phyloP scores from a whole-genome alignment of 306 rosid genomes.

The Vicia villosa region DNA sequence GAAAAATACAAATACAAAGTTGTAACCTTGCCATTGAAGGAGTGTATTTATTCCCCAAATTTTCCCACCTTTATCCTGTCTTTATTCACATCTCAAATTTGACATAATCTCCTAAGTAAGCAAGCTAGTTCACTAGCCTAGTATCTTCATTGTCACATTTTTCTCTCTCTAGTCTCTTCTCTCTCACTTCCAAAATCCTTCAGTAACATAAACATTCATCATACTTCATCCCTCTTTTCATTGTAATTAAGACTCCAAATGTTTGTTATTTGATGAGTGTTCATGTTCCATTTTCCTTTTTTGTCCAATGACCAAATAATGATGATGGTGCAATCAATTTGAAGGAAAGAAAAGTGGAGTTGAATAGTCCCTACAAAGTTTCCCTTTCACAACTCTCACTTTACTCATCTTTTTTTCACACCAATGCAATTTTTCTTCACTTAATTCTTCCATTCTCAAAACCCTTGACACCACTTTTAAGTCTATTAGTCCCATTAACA shows the following conservation, averaged over 20 bases:
- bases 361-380: constrained; percentile 79
- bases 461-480: constrained; percentile 86
- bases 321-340: constrained; percentile 21
- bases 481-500: constrained; percentile 74
- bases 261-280: constrained; percentile 41
- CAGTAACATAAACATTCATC: neutral
- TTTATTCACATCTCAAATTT: constrained; percentile 40
- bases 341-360: constrained; percentile 88
- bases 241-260: constrained; percentile 14
- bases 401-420: constrained; percentile 96
- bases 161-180: constrained; percentile 38
- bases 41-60: constrained; percentile 9
- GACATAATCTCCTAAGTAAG: constrained; percentile 15
- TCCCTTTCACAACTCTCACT: constrained; percentile 65
- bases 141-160: constrained; percentile 46
- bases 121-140: constrained; percentile 17
- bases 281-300: neutral
- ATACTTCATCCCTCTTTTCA: neutral
- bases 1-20: neutral
- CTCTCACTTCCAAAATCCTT: constrained; percentile 40
- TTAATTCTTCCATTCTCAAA: constrained; percentile 63
- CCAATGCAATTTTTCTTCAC: constrained; percentile 83
- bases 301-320: neutral
- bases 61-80: constrained; percentile 4
- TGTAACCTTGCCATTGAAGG: neutral